Conservation (phyloP, 2,329 filamentous ascomycete species). For the Pyrenophora seminiperda region DNA sequence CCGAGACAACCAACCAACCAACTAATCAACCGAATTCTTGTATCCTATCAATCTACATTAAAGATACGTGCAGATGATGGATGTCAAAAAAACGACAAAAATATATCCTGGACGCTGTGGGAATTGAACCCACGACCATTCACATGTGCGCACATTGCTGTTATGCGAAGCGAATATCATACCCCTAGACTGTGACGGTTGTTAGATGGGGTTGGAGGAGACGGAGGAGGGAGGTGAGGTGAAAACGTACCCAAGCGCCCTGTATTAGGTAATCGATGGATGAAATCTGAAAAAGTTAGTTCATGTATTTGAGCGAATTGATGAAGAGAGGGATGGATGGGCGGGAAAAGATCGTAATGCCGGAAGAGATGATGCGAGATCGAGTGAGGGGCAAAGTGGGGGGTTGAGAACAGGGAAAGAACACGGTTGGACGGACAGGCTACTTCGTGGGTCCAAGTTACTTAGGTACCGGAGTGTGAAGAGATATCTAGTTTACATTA, state of each 20-base stretch:
- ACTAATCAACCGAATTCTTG: no score
- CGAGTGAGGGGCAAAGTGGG: no score
- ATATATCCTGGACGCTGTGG: conserved; percentile 28
- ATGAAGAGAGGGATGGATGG: neutral
- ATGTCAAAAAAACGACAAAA: neutral
- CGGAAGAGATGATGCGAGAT: no score
- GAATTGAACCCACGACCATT: conserved; percentile 36
- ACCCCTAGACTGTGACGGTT: conserved; percentile 12
- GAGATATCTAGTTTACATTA: no score
- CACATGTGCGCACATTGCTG: conserved; percentile 19
- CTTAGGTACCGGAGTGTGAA: no score
- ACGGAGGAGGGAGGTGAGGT: neutral
- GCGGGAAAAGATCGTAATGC: no score
- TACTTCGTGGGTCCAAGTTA: no score
- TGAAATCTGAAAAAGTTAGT: no score
- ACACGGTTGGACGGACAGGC: no score
- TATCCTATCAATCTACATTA: no score
- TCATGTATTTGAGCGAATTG: neutral
- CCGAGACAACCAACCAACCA: neutral
- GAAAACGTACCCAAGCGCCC: conserved; percentile 13
- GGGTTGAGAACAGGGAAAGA: no score
- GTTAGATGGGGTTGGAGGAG: neutral
- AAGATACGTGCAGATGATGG: no score
- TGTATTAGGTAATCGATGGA: conserved; percentile 12
- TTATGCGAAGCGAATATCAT: conserved; percentile 30